Percentiles rank a stretch among this genome's conserved stretches.
These are phyloP conservation scores for Bathelium albidoporum DNA, from an alignment of 495 filamentous ascomycete genomes.

Conservation along the genomic window DNA sequence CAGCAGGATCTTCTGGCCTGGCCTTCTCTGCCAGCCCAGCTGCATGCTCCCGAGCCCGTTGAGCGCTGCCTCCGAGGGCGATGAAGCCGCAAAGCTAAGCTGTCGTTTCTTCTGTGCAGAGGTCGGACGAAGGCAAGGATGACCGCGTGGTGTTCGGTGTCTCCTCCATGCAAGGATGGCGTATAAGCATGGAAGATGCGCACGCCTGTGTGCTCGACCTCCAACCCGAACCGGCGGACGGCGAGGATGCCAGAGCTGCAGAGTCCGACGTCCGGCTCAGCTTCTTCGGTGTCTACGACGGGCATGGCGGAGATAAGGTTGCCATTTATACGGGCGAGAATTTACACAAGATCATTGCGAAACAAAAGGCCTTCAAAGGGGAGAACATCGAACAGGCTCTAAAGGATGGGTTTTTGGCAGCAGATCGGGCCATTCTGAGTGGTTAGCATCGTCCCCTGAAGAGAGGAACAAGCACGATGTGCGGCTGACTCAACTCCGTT, in stretches of 20 bases:
- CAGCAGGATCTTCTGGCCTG: neutral
- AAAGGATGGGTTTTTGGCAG: slow-evolving; percentile 94
- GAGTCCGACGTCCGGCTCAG: slow-evolving; percentile 61
- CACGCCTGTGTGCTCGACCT: slow-evolving; percentile 85
- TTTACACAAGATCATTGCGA: slow-evolving; percentile 85
- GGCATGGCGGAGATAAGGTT: slow-evolving; percentile 94
- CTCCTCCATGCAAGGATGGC: slow-evolving; percentile 99
- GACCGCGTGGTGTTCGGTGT: slow-evolving; percentile 85
- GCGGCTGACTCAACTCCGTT: slow-evolving; percentile 19
- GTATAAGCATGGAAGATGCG: slow-evolving; percentile 98
- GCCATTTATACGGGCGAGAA: slow-evolving; percentile 87
- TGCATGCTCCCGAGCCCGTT: neutral
- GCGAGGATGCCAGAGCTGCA: slow-evolving; percentile 49
- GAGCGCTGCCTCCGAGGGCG: neutral
- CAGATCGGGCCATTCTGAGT: slow-evolving; percentile 88
- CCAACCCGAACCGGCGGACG: slow-evolving; percentile 48
- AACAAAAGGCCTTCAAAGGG: slow-evolving; percentile 83
- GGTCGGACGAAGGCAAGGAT: slow-evolving; percentile 82
- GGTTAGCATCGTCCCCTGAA: slow-evolving; percentile 46
- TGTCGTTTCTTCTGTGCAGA: slow-evolving; percentile 47
- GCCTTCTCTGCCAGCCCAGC: slow-evolving; percentile 6
- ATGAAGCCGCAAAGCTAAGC: neutral
- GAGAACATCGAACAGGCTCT: slow-evolving; percentile 90
- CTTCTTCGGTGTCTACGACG: slow-evolving; percentile 97
- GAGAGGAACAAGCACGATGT: neutral